Evolutionary conservation across 345 rosid species (phyloP), one percentile per base, ranked within the genome.

Genomic region (Boechera stricta): DNA sequence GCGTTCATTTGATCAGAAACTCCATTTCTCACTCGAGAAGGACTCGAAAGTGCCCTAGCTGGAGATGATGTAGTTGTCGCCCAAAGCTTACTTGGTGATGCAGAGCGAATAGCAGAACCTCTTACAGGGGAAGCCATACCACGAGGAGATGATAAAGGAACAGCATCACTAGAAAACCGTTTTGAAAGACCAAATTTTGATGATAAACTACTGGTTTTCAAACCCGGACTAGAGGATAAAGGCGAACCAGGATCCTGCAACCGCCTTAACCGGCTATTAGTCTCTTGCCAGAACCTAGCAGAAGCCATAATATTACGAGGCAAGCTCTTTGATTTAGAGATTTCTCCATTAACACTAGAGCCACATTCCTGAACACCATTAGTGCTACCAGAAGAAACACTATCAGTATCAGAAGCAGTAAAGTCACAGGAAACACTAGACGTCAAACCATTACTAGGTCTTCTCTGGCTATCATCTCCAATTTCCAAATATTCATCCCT

Each of bases 201-300:
- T 39, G 88, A 83, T 56, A 80, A 21, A 66, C 85, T 84, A 72
- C 82, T 81, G 18, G 77, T 82, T 85, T 89, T 87, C 26, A 87
- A 86, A 60, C 85, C 86, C 2, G 94, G 94, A 73, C 91, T 88
- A 35, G 85, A 51, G 4, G 86, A 86, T 71, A 91, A 72, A 16
- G 96, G 96, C 0, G 97, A 92, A 6, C 98, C 89, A 0, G 96
- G 97, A 84, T 95, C 98, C 71, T 89, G 99, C 80, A 95, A 79
- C 69, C 99, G 81, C 76, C 99, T 89, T 84, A 95, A 75, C 82
- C 99, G 82, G 83, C 88, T 91, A 73, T 95, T 95, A 47, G 99
- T 95, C 83, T 95, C 99, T 77, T 92, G 99, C 99, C 99, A 95
- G 79, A 95, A 95, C 88, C 87, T 91, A 10, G 98, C 95, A 33